Conservation (phyloP, 1,139 yeast species). For the Wickerhamomyces sp. region DNA sequence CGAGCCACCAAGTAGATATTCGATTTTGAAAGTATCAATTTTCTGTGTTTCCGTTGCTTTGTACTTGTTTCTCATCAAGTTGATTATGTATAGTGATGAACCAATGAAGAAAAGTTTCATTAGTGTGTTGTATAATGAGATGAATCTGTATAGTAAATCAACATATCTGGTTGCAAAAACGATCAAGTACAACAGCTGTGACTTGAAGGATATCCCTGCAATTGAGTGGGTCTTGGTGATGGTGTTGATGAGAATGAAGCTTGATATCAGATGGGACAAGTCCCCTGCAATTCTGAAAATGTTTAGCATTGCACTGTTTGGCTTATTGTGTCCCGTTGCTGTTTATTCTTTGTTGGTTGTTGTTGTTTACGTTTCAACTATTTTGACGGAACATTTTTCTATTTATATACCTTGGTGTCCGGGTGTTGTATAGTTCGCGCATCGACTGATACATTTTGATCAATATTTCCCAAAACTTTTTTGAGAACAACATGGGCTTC, state of each 20-base stretch:
- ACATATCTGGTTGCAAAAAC: slow-evolving; percentile 81
- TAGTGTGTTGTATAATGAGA: slow-evolving; percentile 67
- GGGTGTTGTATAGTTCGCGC: not conserved
- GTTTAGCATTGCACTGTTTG: slow-evolving; percentile 27
- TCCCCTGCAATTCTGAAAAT: slow-evolving; percentile 61
- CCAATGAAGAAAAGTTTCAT: slow-evolving; percentile 80
- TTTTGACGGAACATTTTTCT: too few species aligned
- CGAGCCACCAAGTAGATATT: slow-evolving; percentile 65
- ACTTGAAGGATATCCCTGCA: slow-evolving; percentile 83
- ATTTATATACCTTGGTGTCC: not conserved
- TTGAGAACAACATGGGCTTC: too few species aligned
- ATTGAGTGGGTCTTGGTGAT: slow-evolving; percentile 64
- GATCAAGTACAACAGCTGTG: slow-evolving; percentile 72
- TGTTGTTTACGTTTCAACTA: not conserved
- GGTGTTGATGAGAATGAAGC: slow-evolving; percentile 66
- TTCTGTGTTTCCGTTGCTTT: slow-evolving; percentile 46
- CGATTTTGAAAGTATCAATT: slow-evolving; percentile 75
- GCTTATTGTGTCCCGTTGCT: not conserved
- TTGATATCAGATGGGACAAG: slow-evolving; percentile 76
- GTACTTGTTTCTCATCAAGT: slow-evolving; percentile 62
- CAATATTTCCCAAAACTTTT: too few species aligned
- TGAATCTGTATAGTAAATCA: slow-evolving; percentile 39
- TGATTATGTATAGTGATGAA: slow-evolving; percentile 71
- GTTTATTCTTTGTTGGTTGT: not conserved
- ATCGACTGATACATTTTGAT: too few species aligned